Evolutionary conservation across 257 asterid genomes (phyloP).

Genomic region (Solanum lycopersicoides): DNA sequence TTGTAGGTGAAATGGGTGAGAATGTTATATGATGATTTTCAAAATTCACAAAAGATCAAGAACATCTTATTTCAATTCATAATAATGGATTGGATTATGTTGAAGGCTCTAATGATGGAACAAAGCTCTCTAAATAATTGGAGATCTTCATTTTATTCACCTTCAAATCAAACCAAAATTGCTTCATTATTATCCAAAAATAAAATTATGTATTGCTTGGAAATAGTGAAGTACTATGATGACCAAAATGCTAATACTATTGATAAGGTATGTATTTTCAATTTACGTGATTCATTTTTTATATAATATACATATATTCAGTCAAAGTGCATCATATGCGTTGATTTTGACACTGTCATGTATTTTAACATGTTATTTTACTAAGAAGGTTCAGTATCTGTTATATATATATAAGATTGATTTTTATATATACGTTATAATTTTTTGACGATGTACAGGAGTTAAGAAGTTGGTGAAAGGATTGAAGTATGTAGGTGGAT

Average conservation of each 20-base stretch:
- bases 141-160: slow-evolving; percentile 29
- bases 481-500: slow-evolving; percentile 21
- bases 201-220: slow-evolving; percentile 36
- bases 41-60: slow-evolving; percentile 38
- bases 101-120: slow-evolving; percentile 33
- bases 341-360: background rate
- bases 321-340: background rate
- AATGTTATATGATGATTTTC: slow-evolving; percentile 32
- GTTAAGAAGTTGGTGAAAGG: slow-evolving; percentile 16
- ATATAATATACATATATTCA: background rate
- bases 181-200: slow-evolving; percentile 15
- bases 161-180: slow-evolving; percentile 18
- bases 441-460: slow-evolving; percentile 17
- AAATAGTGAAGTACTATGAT: slow-evolving; percentile 34
- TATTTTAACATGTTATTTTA: too few species aligned
- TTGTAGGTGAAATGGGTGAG: slow-evolving; percentile 45
- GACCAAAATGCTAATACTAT: slow-evolving; percentile 11
- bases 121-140: slow-evolving; percentile 17
- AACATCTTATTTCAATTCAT: slow-evolving; percentile 18
- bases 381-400: too few species aligned
- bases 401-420: too few species aligned
- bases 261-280: slow-evolving; percentile 18
- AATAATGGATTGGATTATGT: slow-evolving; percentile 20
- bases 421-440: background rate
- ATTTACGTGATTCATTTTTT: background rate